Evolutionary conservation across 371 early-diverging fungal species (phyloP).

Genomic region (Mucor sp.): DNA sequence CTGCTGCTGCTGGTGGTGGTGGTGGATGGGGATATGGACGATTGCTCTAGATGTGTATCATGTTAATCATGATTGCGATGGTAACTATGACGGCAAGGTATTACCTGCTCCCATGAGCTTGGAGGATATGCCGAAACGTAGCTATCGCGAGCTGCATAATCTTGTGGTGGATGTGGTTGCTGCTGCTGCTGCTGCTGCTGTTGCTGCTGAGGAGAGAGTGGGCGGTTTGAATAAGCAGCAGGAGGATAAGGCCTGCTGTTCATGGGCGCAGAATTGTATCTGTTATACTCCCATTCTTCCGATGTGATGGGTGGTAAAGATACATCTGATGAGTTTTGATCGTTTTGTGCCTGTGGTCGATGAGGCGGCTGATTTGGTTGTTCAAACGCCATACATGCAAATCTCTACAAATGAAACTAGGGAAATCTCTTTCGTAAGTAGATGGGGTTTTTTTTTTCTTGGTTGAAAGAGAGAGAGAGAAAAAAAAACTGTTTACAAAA

Average conservation of each 20-base stretch:
- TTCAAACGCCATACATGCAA: constrained; percentile 41
- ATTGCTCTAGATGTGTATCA: not conserved
- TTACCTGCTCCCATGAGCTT: constrained; percentile 17
- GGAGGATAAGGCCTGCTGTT: constrained; percentile 5
- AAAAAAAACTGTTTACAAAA: constrained; percentile 2
- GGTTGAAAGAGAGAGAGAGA: not conserved
- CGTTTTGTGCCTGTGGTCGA: constrained; percentile 28
- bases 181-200: not conserved
- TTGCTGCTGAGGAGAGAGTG: not conserved
- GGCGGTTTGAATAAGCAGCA: not conserved
- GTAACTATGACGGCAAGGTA: not conserved
- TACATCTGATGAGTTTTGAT: constrained; percentile 4
- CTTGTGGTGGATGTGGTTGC: not conserved
- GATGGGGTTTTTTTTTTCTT: not conserved
- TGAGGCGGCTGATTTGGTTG: constrained; percentile 31
- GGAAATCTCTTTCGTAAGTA: not conserved
- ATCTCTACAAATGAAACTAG: not conserved
- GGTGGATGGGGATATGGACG: not conserved
- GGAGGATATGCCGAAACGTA: constrained; percentile 1
- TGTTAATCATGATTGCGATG: not conserved
- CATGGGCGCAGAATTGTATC: constrained; percentile 13
- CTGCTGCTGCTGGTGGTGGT: not conserved
- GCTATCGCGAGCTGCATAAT: constrained; percentile 6
- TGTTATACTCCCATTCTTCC: constrained; percentile 26
- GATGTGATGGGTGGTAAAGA: constrained; percentile 10